Evolutionary conservation across 2,329 filamentous ascomycete species (phyloP), one percentile per base, ranked within the genome.

Genomic region (Geosmithia morbida): DNA sequence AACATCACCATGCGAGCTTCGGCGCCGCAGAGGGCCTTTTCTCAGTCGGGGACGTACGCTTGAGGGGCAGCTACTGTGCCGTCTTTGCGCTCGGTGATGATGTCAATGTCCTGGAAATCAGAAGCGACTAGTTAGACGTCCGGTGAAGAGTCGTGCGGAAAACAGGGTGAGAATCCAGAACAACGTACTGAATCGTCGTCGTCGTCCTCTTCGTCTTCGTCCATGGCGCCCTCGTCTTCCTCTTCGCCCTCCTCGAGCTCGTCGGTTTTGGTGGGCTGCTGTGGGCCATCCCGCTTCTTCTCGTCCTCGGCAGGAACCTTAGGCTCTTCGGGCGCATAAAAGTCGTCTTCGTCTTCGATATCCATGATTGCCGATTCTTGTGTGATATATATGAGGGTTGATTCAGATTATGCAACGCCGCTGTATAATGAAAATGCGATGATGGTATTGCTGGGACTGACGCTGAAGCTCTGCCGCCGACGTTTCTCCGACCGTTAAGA

Each of bases 331-430:
- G 74, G 72, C 49, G 72, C 74, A 57, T 83, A 83, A 56, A 83
- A 79, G 61, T 83, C 79, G 53, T 82, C 79, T 46, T 81, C 78
- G 53, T 82, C 78, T 61, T 83, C 79, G 49, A 82, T 74, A 58
- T 83, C 78, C 77, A 83, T 82, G 42, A 37, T 51, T 41, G 44
- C 44, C 8, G 44, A 45, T 18, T n/a, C 17, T n/a, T n/a, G 33
- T 18, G 14, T n/a, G n/a, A n/a, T n/a, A 45, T 26, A 45, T 33
- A 10, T n/a, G 33, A 3, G 6, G 33, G 3, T 37, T 11, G 33
- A 11, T 37, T 26, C 8, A 26, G 8, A 8, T 26, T 26, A 26
- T 26, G 26, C 20, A 7, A 18, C 43, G 43, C 43, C 18, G 43
- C n/a, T 41, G n/a, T 41, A 6, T 41, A 26, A 26, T 26, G 22